Percentiles rank a stretch among this genome's conserved stretches.
Conservation (phyloP, 2,329 filamentous ascomycete species). For the Hymenoscyphus salicellus region DNA sequence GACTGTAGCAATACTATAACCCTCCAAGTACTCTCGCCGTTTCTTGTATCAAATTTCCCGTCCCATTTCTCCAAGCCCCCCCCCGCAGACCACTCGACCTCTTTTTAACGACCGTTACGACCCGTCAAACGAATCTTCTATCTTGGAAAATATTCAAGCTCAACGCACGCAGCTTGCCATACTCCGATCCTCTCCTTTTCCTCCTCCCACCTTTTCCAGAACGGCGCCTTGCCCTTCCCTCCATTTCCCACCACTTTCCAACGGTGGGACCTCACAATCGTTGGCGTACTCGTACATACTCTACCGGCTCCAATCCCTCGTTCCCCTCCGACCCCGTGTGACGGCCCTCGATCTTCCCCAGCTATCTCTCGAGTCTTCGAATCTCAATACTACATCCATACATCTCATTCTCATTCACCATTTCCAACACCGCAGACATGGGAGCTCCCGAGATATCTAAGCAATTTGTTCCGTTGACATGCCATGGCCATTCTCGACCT, state of each 20-base stretch:
- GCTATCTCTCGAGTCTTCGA: background rate
- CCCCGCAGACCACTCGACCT: constrained; percentile 3
- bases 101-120: constrained; percentile 34
- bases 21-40: background rate
- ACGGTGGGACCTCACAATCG: background rate
- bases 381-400: background rate
- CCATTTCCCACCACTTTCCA: background rate
- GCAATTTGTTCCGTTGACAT: constrained; percentile 63
- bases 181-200: constrained; percentile 2
- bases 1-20: constrained; percentile 21
- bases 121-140: constrained; percentile 36
- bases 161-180: constrained; percentile 4
- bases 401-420: background rate
- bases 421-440: constrained; percentile 25
- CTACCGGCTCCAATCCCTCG: background rate
- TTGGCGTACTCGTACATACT: background rate
- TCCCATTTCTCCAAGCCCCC: background rate
- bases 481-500: constrained; percentile 71
- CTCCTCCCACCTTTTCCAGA: background rate
- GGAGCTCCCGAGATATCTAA: constrained; percentile 31
- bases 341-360: background rate
- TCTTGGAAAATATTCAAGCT: constrained; percentile 19
- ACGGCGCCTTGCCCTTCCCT: background rate
- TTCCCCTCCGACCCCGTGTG: background rate
- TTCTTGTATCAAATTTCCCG: constrained; percentile 3